Evolutionary conservation across 108 stramenopile genomes (phyloP).

Genomic region (Cyclotella distinguenda): DNA sequence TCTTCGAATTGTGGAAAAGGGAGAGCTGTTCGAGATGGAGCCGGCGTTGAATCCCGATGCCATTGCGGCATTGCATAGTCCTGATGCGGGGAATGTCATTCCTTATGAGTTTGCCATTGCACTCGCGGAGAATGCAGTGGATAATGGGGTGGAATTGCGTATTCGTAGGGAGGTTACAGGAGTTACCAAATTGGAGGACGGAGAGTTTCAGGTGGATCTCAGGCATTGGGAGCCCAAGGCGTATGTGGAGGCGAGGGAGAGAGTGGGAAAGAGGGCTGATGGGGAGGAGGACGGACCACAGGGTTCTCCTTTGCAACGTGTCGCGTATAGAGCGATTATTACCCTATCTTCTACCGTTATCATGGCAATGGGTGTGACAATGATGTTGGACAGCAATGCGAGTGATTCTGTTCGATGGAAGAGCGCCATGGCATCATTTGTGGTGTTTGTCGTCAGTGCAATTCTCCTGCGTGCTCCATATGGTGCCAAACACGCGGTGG

Average conservation of each 20-base stretch:
- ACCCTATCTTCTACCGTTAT: slow-evolving; percentile 25
- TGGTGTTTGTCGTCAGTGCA: slow-evolving; percentile 28
- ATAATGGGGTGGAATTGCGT: slow-evolving; percentile 83
- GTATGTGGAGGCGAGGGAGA: slow-evolving; percentile 51
- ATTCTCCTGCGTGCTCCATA: slow-evolving; percentile 16
- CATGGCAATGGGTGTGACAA: slow-evolving; percentile 30
- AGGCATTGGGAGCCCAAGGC: slow-evolving; percentile 71
- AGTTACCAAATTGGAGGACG: slow-evolving; percentile 34
- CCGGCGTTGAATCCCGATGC: slow-evolving; percentile 59
- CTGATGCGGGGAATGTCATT: slow-evolving; percentile 83
- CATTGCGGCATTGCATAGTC: slow-evolving; percentile 73
- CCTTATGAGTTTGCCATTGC: slow-evolving; percentile 85
- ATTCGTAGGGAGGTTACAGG: slow-evolving; percentile 66
- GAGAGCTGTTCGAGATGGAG: slow-evolving; percentile 68
- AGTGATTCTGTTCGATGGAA: slow-evolving; percentile 15
- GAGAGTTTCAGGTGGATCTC: slow-evolving; percentile 41
- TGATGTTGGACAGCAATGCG: slow-evolving; percentile 32
- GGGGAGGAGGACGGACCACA: slow-evolving; percentile 20
- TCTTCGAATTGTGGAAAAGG: slow-evolving; percentile 59
- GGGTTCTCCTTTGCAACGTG: neutral
- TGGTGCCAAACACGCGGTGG: slow-evolving; percentile 1
- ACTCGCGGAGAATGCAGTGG: slow-evolving; percentile 81
- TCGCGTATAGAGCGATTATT: slow-evolving; percentile 22
- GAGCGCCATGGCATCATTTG: slow-evolving; percentile 26
- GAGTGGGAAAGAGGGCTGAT: slow-evolving; percentile 42